Conservation (phyloP, 1,284 basidiomycete species). For the Peniophora sp. region DNA sequence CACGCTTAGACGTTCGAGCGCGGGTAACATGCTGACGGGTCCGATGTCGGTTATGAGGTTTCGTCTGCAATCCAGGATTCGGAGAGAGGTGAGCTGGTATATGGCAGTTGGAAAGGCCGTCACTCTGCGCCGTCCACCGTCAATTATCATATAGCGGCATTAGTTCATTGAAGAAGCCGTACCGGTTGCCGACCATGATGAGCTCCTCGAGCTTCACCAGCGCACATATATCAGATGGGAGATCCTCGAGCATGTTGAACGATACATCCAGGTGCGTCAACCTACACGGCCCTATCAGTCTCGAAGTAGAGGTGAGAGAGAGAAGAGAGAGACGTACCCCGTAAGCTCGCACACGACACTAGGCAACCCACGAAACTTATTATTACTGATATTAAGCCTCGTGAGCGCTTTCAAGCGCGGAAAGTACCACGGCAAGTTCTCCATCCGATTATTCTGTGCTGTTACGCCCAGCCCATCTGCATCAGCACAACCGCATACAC, state of each 20-base stretch:
- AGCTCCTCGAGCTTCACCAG: slow-evolving; percentile 69
- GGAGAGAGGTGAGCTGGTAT: slow-evolving; percentile 53
- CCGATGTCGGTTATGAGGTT: slow-evolving; percentile 77
- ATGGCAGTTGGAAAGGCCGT: slow-evolving; percentile 69
- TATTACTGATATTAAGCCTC: slow-evolving; percentile 93
- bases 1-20: slow-evolving; percentile 60
- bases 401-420: slow-evolving; percentile 65
- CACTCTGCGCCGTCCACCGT: slow-evolving; percentile 31
- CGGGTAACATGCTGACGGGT: slow-evolving; percentile 62
- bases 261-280: slow-evolving; percentile 70
- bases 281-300: no score
- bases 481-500: no score
- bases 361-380: slow-evolving; percentile 86
- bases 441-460: slow-evolving; percentile 91
- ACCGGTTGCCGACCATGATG: slow-evolving; percentile 80
- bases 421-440: slow-evolving; percentile 83
- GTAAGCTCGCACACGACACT: slow-evolving; percentile 70
- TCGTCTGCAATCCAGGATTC: slow-evolving; percentile 74
- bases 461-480: slow-evolving; percentile 44
- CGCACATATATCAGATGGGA: slow-evolving; percentile 78
- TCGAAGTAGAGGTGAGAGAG: no score
- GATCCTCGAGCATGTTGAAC: slow-evolving; percentile 83
- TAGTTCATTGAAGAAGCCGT: no score
- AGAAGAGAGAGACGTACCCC: slow-evolving; percentile 50
- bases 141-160: no score